Evolutionary conservation across 2,329 filamentous ascomycete species (phyloP).

Genomic region (Calonectria crousiana): DNA sequence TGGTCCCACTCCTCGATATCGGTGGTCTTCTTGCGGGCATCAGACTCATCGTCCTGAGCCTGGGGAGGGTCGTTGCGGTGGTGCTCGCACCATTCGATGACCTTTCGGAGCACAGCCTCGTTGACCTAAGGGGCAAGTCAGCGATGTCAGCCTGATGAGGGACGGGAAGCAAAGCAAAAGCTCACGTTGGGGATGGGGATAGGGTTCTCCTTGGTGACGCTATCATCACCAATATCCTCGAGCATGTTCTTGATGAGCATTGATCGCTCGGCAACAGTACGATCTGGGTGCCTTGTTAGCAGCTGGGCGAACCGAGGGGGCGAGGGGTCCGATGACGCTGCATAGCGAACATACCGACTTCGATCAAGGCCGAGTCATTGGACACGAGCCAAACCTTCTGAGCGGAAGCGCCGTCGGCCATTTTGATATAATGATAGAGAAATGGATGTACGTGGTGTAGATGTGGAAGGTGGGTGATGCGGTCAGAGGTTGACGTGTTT

Average conservation of each 20-base stretch:
- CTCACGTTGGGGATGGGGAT: slow-evolving; percentile 90
- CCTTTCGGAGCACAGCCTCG: slow-evolving; percentile 92
- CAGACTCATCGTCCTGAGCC: slow-evolving; percentile 87
- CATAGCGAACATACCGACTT: slow-evolving; percentile 57
- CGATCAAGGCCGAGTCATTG: slow-evolving; percentile 63
- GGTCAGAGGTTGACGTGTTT: slow-evolving; percentile 20
- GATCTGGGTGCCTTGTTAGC: slow-evolving; percentile 65
- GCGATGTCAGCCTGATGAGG: slow-evolving; percentile 22
- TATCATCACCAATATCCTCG: slow-evolving; percentile 84
- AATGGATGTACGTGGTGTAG: slow-evolving; percentile 8
- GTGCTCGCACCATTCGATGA: slow-evolving; percentile 97
- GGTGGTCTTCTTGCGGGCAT: slow-evolving; percentile 97
- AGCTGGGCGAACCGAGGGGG: slow-evolving; percentile 16
- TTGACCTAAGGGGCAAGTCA: slow-evolving; percentile 73
- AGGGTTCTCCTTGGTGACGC: slow-evolving; percentile 67
- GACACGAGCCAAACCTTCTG: slow-evolving; percentile 63
- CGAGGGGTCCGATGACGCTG: slow-evolving; percentile 21
- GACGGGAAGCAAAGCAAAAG: slow-evolving; percentile 27
- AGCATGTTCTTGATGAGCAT: slow-evolving; percentile 99
- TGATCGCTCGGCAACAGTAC: slow-evolving; percentile 88
- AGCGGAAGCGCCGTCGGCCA: slow-evolving; percentile 50
- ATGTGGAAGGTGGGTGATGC: background rate
- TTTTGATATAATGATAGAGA: slow-evolving; percentile 40
- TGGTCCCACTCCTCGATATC: slow-evolving; percentile 99
- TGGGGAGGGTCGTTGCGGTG: slow-evolving; percentile 91